Conservation (phyloP, 345 rosid genomes). For the Cochlearia excelsa region DNA sequence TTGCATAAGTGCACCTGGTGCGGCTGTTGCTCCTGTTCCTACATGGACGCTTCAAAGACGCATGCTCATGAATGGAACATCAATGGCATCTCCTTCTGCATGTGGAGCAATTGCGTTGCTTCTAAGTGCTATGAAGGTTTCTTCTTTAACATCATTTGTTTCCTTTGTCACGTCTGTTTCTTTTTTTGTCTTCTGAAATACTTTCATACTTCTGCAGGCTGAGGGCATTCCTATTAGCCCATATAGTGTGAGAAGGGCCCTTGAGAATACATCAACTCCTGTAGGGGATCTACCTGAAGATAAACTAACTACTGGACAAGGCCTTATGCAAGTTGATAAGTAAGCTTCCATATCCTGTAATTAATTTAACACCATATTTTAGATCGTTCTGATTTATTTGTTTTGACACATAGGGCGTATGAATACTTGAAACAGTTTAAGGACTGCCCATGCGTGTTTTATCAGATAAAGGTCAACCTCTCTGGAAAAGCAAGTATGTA, state of each 20-base stretch:
- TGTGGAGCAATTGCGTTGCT: constrained; percentile 96
- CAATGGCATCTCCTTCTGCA: constrained; percentile 99
- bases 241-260: constrained; percentile 77
- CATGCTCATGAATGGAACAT: constrained; percentile 99
- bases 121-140: constrained; percentile 94
- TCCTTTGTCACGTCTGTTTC: constrained; percentile 10
- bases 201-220: constrained; percentile 50
- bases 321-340: constrained; percentile 98
- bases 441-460: constrained; percentile 57
- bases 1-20: constrained; percentile 96
- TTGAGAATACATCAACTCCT: constrained; percentile 80
- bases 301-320: constrained; percentile 85
- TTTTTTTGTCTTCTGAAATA: constrained; percentile 23
- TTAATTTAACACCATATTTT: constrained; percentile 25
- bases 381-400: constrained; percentile 18
- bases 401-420: constrained; percentile 68
- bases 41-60: constrained; percentile 98
- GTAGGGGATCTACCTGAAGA: constrained; percentile 75
- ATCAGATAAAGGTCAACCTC: constrained; percentile 69
- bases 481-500: constrained; percentile 82
- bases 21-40: constrained; percentile 99
- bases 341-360: constrained; percentile 37
- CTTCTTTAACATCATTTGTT: constrained; percentile 26
- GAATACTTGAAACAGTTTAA: constrained; percentile 61
- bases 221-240: constrained; percentile 82